Percentiles rank a stretch among this genome's conserved stretches.
These are phyloP conservation scores for Agrocybe chaxingu DNA, from an alignment of 768 basidiomycete genomes.

Conservation along the genomic window DNA sequence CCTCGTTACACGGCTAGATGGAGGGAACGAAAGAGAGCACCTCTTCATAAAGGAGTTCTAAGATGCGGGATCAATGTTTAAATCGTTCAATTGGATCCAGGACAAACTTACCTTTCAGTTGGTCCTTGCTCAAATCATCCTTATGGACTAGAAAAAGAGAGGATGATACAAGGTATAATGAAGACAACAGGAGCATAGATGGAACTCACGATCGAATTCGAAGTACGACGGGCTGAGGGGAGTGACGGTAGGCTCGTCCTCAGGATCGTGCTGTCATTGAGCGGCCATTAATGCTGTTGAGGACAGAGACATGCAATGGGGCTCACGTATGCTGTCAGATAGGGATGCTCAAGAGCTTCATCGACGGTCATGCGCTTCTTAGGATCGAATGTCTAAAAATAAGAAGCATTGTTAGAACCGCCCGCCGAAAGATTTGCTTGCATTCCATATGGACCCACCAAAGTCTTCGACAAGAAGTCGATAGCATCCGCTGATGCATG, in stretches of 20 bases:
- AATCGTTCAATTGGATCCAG: constrained; percentile 3
- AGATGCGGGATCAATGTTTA: constrained; percentile 8
- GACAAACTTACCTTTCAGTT: constrained; percentile 54
- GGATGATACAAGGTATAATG: constrained; percentile 5
- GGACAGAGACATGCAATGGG: not conserved
- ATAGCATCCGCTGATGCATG: constrained; percentile 70
- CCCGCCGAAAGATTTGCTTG: constrained; percentile 10
- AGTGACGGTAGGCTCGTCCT: constrained; percentile 83
- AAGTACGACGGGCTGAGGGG: constrained; percentile 85
- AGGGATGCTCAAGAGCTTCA: constrained; percentile 80
- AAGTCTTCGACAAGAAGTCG: constrained; percentile 68
- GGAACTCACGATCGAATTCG: constrained; percentile 77
- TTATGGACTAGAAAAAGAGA: constrained; percentile 47
- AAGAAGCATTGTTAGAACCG: not conserved
- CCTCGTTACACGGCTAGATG: constrained; percentile 35
- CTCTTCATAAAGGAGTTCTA: constrained; percentile 80
- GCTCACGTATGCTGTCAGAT: constrained; percentile 72
- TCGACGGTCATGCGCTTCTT: constrained; percentile 83
- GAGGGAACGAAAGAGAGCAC: constrained; percentile 72
- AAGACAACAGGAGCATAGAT: not conserved
- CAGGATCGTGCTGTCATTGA: constrained; percentile 67
- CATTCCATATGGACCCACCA: constrained; percentile 34
- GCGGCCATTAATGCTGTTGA: constrained; percentile 4
- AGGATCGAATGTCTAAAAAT: constrained; percentile 74
- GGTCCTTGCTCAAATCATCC: constrained; percentile 72